phyloP scores from a whole-genome alignment of 257 asterid species.

The Nicotiana knightiana region DNA sequence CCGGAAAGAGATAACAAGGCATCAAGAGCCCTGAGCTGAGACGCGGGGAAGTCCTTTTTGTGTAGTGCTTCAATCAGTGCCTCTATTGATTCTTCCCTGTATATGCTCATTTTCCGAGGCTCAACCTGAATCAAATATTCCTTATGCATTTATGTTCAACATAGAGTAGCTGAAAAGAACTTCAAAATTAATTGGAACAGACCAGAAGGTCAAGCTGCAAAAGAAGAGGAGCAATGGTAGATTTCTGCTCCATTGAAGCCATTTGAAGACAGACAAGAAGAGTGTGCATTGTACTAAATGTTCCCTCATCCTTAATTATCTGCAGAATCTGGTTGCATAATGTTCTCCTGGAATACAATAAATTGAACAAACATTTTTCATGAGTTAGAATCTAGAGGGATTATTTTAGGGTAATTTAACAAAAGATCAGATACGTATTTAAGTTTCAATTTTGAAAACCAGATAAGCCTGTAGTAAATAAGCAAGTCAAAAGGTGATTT shows the following conservation, averaged over 20 bases:
- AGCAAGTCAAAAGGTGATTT: constrained; percentile 1
- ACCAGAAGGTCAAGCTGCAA: constrained; percentile 84
- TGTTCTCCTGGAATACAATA: constrained; percentile 40
- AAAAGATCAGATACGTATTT: not conserved
- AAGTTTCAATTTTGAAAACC: not conserved
- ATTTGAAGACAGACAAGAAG: constrained; percentile 69
- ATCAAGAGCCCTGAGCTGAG: constrained; percentile 56
- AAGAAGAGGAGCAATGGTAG: constrained; percentile 68
- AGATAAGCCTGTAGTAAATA: not conserved
- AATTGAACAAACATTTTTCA: not conserved
- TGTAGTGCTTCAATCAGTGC: constrained; percentile 61
- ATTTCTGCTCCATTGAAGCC: constrained; percentile 80
- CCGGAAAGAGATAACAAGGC: constrained; percentile 60
- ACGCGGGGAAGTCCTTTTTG: constrained; percentile 59
- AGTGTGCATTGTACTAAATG: constrained; percentile 71
- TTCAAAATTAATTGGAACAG: constrained; percentile 18
- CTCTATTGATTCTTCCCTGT: constrained; percentile 80
- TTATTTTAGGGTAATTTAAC: not conserved
- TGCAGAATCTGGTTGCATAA: constrained; percentile 57
- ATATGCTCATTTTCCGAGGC: constrained; percentile 80
- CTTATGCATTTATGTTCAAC: not conserved
- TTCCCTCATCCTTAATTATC: constrained; percentile 72
- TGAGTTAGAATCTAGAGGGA: not conserved
- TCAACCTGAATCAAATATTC: constrained; percentile 26
- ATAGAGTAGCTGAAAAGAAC: not conserved